Evolutionary conservation across 805 yeast genomes (phyloP), one percentile per base, ranked within the genome.

Genomic region (Blastobotrys terrestris): DNA sequence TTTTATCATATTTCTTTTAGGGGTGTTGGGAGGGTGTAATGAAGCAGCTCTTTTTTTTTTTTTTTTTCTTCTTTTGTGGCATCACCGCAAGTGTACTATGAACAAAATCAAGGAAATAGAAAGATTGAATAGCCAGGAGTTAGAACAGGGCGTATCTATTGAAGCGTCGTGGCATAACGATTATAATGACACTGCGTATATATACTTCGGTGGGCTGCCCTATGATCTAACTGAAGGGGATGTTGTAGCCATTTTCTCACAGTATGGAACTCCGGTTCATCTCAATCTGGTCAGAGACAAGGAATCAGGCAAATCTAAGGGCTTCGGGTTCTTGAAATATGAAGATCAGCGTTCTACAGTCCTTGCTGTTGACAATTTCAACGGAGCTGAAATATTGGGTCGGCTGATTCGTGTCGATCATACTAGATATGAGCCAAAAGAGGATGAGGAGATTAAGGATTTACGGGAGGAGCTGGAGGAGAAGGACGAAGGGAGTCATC

Each of bases 101-200:
- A 63, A 63, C 51, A 64, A 62, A 26, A 66, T 70, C 18, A 63
- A 61, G 45, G 61, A 67, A n/a, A 80, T 84, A 20, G 76, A 80
- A 58, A 71, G 71, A 44, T 76, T 87, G 49, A 89, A 82, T 63
- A 79, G 82, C 52, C 74, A 72, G 53, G 97, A 91, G 62, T 72
- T 90, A 15, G 77, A 76, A n/a, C 69, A 69, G 5, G 81, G 83
- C 13, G 77, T 81, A 0, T 67, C 84, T 0, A 74, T 77, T 39
- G 68, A 73, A 2, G 87, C 85, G 0, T 89, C 97, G 3, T 92
- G 98, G 98, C 98, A 92, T 65, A 76, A 80, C 55, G 96, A 91
- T 58, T 89, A 83, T 63, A 71, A 71, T 20, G 91, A 89, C 57
- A 78, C 92, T 0, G 82, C 92, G 1, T 89, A 83, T 63, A 73